phyloP scores from a whole-genome alignment of 768 basidiomycete species.

The Lactarius pseudohatsudake region DNA sequence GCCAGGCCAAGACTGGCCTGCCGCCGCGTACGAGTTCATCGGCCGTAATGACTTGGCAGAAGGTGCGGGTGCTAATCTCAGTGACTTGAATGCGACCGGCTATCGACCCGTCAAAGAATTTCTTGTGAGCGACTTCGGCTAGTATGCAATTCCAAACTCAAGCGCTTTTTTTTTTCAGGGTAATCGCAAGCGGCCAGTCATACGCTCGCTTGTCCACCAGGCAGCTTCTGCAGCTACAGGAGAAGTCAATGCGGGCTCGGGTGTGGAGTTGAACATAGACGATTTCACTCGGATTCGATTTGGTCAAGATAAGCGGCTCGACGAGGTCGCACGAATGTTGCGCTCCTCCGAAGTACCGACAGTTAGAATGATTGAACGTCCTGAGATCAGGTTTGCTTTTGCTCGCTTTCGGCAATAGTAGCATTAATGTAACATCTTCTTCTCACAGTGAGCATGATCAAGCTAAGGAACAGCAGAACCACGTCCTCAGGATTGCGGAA shows the following conservation, averaged over 20 bases:
- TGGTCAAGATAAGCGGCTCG: conserved; percentile 83
- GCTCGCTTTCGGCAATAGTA: not conserved
- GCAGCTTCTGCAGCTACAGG: conserved; percentile 44
- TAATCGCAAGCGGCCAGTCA: conserved; percentile 14
- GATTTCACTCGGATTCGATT: conserved; percentile 85
- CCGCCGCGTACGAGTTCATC: conserved; percentile 65
- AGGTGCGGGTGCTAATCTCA: conserved; percentile 49
- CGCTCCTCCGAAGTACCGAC: conserved; percentile 73
- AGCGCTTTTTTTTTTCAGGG: conserved; percentile 8
- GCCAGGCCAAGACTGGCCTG: conserved; percentile 72
- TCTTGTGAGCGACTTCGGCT: conserved; percentile 43
- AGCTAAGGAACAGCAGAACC: conserved; percentile 78
- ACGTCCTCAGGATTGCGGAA: conserved; percentile 78
- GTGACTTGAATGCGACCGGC: conserved; percentile 49
- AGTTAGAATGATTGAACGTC: conserved; percentile 63
- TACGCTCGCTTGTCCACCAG: conserved; percentile 21
- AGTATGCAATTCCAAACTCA: not conserved
- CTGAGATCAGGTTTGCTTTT: conserved; percentile 62
- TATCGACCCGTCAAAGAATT: conserved; percentile 59
- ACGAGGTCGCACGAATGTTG: conserved; percentile 89
- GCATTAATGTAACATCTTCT: not conserved
- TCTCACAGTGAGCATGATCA: conserved; percentile 78
- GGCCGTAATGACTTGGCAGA: conserved; percentile 76
- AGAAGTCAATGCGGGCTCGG: conserved; percentile 59
- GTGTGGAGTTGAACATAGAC: conserved; percentile 69